Percentiles rank a stretch among this genome's conserved stretches.
Evolutionary conservation across 2,329 filamentous ascomycete species (phyloP).

Genomic region (Cryphonectria japonica): DNA sequence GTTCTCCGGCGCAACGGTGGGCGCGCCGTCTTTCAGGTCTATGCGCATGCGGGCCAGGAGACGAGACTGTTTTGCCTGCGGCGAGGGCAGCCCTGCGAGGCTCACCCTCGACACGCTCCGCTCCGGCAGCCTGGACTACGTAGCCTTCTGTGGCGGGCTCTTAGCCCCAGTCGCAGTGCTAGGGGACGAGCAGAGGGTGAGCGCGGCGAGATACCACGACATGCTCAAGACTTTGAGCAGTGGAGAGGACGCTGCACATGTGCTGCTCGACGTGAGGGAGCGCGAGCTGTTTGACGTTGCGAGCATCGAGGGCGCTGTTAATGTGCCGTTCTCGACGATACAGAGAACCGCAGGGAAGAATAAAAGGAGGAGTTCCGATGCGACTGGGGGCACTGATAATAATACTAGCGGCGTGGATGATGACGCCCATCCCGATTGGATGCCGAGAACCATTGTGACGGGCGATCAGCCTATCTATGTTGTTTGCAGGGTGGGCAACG

Average conservation of each 20-base stretch:
- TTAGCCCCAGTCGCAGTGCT: constrained; percentile 59
- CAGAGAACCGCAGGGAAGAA: constrained; percentile 33
- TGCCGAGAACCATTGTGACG: constrained; percentile 36
- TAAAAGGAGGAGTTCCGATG: constrained; percentile 18
- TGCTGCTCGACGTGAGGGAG: constrained; percentile 83
- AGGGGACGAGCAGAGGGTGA: constrained; percentile 55
- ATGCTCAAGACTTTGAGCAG: background rate
- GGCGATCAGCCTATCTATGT: constrained; percentile 65
- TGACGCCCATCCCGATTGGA: constrained; percentile 12
- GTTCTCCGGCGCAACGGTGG: constrained; percentile 46
- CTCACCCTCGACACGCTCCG: constrained; percentile 67
- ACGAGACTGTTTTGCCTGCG: constrained; percentile 77
- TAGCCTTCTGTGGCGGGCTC: constrained; percentile 77
- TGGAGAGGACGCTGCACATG: constrained; percentile 42
- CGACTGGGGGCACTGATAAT: background rate
- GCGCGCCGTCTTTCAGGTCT: constrained; percentile 62
- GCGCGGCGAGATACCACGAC: constrained; percentile 28
- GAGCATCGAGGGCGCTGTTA: constrained; percentile 74
- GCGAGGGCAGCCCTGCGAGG: constrained; percentile 51
- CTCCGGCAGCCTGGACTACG: constrained; percentile 76
- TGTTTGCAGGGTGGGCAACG: constrained; percentile 76
- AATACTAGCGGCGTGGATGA: background rate
- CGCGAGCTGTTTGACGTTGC: constrained; percentile 84
- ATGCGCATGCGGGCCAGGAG: constrained; percentile 74
- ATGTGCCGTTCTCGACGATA: constrained; percentile 66